phyloP scores from a whole-genome alignment of 352 stramenopile genomes.

The Globisporangium rhizosaccharum region DNA sequence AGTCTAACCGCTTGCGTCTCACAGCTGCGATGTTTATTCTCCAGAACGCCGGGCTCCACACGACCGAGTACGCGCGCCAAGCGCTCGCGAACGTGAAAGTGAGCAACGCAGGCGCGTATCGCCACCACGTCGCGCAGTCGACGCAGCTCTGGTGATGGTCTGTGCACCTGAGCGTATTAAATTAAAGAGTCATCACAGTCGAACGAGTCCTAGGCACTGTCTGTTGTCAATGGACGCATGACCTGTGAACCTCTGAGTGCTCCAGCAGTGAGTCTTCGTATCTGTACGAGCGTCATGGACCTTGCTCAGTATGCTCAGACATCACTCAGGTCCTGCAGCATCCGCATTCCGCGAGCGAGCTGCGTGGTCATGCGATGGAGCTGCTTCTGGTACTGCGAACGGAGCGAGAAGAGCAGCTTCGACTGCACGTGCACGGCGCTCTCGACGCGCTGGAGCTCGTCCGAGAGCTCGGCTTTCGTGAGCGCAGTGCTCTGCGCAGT shows the following conservation, averaged over 20 bases:
- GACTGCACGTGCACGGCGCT: conserved; percentile 29
- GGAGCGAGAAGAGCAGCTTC: conserved; percentile 43
- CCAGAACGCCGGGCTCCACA: conserved; percentile 60
- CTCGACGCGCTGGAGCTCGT: conserved; percentile 39
- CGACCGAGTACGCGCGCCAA: conserved; percentile 58
- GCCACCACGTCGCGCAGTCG: conserved; percentile 44
- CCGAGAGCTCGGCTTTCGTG: conserved; percentile 39
- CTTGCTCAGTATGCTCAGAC: neutral
- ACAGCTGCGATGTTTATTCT: too few relatives aligned
- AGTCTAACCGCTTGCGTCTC: too few relatives aligned
- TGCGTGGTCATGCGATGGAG: conserved; percentile 39
- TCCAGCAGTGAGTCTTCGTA: neutral
- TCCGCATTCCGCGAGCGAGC: conserved; percentile 26
- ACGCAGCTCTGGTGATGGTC: conserved; percentile 71
- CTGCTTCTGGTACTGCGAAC: conserved; percentile 43
- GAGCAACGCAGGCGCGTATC: conserved; percentile 62
- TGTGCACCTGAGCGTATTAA: neutral
- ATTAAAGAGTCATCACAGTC: neutral
- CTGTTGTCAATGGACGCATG: too few relatives aligned
- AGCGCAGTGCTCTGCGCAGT: conserved; percentile 35
- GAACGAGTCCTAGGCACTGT: too few relatives aligned
- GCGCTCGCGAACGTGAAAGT: conserved; percentile 66
- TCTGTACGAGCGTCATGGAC: neutral
- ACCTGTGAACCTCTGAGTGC: too few relatives aligned
- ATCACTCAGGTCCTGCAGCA: conserved; percentile 25